Base-by-base conservation (phyloP, 1,284 basidiomycete species). In the Violaceomyces palustris region DNA sequence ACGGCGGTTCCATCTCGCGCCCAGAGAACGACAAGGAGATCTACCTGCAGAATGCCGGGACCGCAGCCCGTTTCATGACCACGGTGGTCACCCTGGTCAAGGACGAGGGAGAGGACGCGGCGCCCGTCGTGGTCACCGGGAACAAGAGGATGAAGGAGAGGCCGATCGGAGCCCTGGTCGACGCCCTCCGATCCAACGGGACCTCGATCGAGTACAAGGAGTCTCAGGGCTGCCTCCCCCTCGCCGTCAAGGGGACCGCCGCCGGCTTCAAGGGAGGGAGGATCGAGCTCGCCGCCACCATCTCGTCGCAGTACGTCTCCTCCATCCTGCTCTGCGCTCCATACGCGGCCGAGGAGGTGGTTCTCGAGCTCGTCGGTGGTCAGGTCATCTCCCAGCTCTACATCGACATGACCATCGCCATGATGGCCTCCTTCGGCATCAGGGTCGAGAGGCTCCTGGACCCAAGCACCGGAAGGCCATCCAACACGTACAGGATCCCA, bases 71-170 rank as follows among this genome's bases (percentile, higher is more conserved):
- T 33, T 98, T 99, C 83, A 82, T 99, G 50, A 89, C 94, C 11
- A 91, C 89, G 1, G 91, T 98, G 37, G 94, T 91, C 74, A 85
- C 89, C 0, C 82, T 97, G 38, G 52, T 65, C 15, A 32, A 38
- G 31, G 53, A 60, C 29, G 46, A 52, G 11, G 60, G 49, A 19
- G 32, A 22, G 12, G 44, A 45, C 25, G 48, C 42, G 31, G 35
- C 52, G 14, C 44, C 52, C 6, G 60, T 58, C 33, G 75, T 87
- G 68, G 87, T 97, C 74, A 97, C 93, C 3, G 94, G 94, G 39
- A 99, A 99, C 69, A 88, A 90, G 0, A 83, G 93, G 41, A 99
- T 98, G 94, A 96, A 97, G 77, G 88, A 98, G 75, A 86, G 94
- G 22, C 81, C 80, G 8, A 93, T 96, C 56, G 93, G 89, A 0